Conservation (phyloP, 163 green algal species). For the Volvox carteri region DNA sequence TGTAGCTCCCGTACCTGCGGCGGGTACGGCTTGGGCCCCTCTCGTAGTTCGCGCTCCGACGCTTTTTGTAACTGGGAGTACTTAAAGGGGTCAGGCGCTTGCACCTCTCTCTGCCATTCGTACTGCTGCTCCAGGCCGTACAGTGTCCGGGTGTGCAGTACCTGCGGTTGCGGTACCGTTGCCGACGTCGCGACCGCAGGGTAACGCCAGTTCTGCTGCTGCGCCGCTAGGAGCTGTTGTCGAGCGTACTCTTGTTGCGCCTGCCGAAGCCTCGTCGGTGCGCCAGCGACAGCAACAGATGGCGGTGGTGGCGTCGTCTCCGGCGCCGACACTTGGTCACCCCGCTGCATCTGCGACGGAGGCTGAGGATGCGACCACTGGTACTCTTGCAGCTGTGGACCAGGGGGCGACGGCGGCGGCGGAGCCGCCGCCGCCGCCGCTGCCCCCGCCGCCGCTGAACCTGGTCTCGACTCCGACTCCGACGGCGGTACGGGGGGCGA, state of each 20-base stretch:
- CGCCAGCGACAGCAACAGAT: neutral
- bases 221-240: neutral
- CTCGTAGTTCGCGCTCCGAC: neutral
- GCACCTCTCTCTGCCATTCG: neutral
- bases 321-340: too few species aligned
- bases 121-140: conserved; percentile 6
- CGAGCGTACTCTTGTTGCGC: conserved; percentile 7
- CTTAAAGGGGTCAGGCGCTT: neutral
- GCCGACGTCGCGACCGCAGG: neutral
- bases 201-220: neutral
- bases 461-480: neutral
- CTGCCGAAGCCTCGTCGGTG: neutral
- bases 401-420: neutral
- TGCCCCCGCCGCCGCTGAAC: neutral
- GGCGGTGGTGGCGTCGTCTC: neutral
- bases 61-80: conserved; percentile 7
- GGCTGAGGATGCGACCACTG: conserved; percentile 45
- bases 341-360: neutral
- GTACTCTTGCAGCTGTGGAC: conserved; percentile 31
- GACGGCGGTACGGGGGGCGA: neutral
- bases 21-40: neutral
- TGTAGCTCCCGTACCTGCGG: neutral
- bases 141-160: neutral
- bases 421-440: too few species aligned
- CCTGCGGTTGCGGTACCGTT: neutral